These are phyloP conservation scores for Thelephora terrestris DNA, from an alignment of 1,284 basidiomycete genomes.

Conservation along the genomic window DNA sequence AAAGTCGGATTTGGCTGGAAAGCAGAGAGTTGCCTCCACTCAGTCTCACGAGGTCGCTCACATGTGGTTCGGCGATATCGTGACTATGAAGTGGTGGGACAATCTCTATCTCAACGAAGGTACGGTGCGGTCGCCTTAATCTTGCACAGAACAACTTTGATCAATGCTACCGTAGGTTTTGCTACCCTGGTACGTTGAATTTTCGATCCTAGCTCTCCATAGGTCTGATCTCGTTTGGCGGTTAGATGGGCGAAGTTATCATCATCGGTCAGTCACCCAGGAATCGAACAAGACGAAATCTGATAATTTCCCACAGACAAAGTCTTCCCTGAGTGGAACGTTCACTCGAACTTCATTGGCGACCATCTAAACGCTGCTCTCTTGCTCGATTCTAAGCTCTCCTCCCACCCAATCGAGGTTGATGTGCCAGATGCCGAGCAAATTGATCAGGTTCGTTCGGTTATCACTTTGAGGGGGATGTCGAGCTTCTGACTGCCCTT, in stretches of 20 bases:
- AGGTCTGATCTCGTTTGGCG: constrained; percentile 1
- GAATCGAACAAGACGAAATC: not conserved
- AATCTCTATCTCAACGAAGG: constrained; percentile 82
- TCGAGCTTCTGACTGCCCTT: not conserved
- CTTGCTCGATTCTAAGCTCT: constrained; percentile 78
- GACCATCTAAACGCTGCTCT: constrained; percentile 60
- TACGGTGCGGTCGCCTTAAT: constrained; percentile 12
- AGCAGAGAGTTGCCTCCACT: constrained; percentile 70
- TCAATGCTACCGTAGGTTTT: constrained; percentile 49
- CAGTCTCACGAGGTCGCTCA: constrained; percentile 83
- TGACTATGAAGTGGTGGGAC: constrained; percentile 94
- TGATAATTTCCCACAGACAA: constrained; percentile 24
- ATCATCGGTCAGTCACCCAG: constrained; percentile 52
- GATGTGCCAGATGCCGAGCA: constrained; percentile 82
- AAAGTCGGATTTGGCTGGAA: constrained; percentile 65
- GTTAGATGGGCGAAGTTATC: constrained; percentile 84
- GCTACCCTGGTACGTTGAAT: constrained; percentile 56
- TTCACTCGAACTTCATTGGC: constrained; percentile 60
- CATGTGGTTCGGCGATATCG: constrained; percentile 88
- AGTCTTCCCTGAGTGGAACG: constrained; percentile 71
- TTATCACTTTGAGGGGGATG: not conserved
- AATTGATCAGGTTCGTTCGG: constrained; percentile 57
- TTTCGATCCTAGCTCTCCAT: not conserved
- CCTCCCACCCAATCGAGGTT: constrained; percentile 94
- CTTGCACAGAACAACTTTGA: not conserved